phyloP scores from a whole-genome alignment of 345 rosid species.

The Eucalyptus guilfoylei region DNA sequence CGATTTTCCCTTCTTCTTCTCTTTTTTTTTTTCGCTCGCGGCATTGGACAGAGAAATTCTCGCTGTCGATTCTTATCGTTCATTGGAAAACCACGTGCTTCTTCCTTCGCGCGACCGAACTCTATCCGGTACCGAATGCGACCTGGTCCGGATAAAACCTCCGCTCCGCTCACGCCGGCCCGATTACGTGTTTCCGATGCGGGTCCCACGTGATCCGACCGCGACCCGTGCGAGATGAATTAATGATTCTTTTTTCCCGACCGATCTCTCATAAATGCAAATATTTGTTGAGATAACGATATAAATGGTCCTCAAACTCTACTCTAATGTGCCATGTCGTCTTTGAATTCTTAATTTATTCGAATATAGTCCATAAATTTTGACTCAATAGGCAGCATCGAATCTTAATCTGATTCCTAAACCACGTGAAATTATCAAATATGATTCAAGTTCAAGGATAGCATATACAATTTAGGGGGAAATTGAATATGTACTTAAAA shows the following conservation, averaged over 20 bases:
- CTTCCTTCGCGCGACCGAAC: no score
- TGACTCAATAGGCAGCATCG: rapidly evolving
- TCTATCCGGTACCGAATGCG: neutral
- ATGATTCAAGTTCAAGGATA: no score
- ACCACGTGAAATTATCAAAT: neutral
- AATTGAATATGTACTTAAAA: no score
- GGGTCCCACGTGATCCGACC: neutral
- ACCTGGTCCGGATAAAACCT: neutral
- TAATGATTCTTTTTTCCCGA: neutral
- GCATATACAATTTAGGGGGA: rapidly evolving
- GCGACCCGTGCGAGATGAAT: rapidly evolving
- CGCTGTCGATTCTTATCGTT: neutral
- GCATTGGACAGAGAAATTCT: neutral
- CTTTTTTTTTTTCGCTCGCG: no score
- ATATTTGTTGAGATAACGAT: neutral
- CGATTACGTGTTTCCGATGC: neutral
- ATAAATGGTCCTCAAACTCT: rapidly evolving
- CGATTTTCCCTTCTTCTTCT: neutral
- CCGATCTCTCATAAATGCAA: rapidly evolving
- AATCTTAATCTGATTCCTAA: rapidly evolving
- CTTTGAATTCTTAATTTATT: neutral
- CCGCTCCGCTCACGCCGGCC: neutral
- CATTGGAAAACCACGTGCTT: neutral
- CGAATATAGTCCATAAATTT: rapidly evolving
- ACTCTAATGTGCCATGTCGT: rapidly evolving